phyloP scores from a whole-genome alignment of 495 filamentous ascomycete genomes.

The Xylaria grammica region DNA sequence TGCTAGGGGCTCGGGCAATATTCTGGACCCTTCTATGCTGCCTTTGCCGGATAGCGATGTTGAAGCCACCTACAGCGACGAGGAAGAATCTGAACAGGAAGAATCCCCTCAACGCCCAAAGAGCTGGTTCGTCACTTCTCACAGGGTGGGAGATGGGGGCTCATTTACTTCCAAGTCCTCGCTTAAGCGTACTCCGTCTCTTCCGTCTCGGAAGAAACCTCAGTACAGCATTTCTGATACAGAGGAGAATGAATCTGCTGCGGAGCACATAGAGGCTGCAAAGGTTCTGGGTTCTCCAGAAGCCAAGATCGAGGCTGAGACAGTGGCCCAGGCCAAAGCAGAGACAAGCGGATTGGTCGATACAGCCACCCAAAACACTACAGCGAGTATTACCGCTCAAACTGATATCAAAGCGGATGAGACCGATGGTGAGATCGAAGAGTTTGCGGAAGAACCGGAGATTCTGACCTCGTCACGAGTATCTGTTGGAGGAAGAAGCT shows the following conservation, averaged over 20 bases:
- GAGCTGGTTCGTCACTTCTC: slow-evolving; percentile 48
- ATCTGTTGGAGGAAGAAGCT: slow-evolving; percentile 56
- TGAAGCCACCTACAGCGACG: slow-evolving; percentile 61
- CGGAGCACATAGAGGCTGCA: background rate
- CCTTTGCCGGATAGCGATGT: slow-evolving; percentile 72
- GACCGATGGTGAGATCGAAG: slow-evolving; percentile 47
- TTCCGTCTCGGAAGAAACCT: slow-evolving; percentile 55
- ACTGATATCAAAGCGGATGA: slow-evolving; percentile 36
- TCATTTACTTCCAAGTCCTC: slow-evolving; percentile 11
- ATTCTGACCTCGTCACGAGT: slow-evolving; percentile 60
- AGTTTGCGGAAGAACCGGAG: slow-evolving; percentile 56
- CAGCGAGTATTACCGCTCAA: slow-evolving; percentile 10
- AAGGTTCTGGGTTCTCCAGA: background rate
- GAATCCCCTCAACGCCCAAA: slow-evolving; percentile 52
- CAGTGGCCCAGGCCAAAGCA: background rate
- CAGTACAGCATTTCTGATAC: slow-evolving; percentile 47
- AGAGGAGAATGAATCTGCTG: slow-evolving; percentile 5
- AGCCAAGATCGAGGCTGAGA: background rate
- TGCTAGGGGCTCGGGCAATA: slow-evolving; percentile 39
- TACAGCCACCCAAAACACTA: slow-evolving; percentile 24
- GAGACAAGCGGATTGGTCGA: slow-evolving; percentile 21
- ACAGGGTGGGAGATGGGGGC: background rate
- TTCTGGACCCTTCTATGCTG: slow-evolving; percentile 59
- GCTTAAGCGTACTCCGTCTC: slow-evolving; percentile 25
- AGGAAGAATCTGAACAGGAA: slow-evolving; percentile 60